Percentiles rank a stretch among this genome's conserved stretches.
These are phyloP conservation scores for Saccharata proteae DNA, from an alignment of 2,329 filamentous ascomycete genomes.

Conservation along the genomic window DNA sequence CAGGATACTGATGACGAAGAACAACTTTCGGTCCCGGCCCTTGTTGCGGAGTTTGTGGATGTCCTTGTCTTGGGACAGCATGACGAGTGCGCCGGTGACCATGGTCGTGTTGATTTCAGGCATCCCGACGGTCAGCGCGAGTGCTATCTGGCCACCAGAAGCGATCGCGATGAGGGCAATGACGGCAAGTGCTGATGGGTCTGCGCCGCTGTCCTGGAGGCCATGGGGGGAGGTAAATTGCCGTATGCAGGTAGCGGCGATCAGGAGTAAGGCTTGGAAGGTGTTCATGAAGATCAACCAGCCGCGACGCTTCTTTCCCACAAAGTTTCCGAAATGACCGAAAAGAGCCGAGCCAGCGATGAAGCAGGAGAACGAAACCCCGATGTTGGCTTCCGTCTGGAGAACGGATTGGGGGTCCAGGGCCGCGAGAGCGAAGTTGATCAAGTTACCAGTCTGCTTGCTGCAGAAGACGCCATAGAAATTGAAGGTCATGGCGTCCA, in stretches of 20 bases:
- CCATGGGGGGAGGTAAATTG: no score
- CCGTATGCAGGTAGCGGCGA: constrained; percentile 14
- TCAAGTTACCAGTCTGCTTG: constrained; percentile 16
- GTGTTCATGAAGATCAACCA: constrained; percentile 15
- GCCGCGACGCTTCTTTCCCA: constrained; percentile 13
- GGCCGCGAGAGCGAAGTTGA: constrained; percentile 8
- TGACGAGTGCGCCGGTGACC: constrained; percentile 17
- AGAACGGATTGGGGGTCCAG: constrained; percentile 3
- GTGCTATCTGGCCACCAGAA: constrained; percentile 15
- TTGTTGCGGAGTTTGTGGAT: constrained; percentile 13
- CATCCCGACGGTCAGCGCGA: constrained; percentile 14
- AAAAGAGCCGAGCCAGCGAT: constrained; percentile 14
- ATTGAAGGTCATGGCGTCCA: constrained; percentile 18
- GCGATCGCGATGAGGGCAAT: constrained; percentile 13
- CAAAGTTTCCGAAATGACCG: constrained; percentile 15
- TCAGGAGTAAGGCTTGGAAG: constrained; percentile 14
- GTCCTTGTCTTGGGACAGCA: constrained; percentile 13
- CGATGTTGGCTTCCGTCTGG: constrained; percentile 12
- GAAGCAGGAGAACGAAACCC: constrained; percentile 14
- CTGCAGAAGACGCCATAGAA: constrained; percentile 17
- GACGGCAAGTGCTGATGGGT: constrained; percentile 11
- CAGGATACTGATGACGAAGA: constrained; percentile 13
- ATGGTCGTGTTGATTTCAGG: constrained; percentile 20
- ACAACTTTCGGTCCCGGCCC: constrained; percentile 13
- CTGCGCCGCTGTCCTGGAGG: not conserved